Conservation (phyloP, 495 filamentous ascomycete species). For the Penicillium canescens region DNA sequence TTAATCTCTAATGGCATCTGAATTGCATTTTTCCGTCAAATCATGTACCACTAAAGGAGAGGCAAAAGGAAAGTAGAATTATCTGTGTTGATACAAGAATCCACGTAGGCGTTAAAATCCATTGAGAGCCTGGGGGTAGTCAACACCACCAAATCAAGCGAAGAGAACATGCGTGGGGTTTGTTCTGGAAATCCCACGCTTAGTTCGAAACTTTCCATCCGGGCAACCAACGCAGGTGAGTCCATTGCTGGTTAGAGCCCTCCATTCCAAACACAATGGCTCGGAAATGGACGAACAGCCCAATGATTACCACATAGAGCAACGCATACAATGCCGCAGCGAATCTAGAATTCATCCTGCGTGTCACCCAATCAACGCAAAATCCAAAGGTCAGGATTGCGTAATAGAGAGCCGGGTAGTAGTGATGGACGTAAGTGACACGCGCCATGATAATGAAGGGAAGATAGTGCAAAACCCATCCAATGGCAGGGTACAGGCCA, state of each 20-base stretch:
- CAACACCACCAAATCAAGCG: not conserved
- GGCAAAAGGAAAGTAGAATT: not conserved
- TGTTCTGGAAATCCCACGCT: slow-evolving; percentile 1
- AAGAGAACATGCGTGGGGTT: not conserved
- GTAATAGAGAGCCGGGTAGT: slow-evolving; percentile 98
- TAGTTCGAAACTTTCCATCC: slow-evolving; percentile 55
- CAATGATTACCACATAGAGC: slow-evolving; percentile 71
- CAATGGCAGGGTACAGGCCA: slow-evolving; percentile 85
- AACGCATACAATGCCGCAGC: slow-evolving; percentile 65
- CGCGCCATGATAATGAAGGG: slow-evolving; percentile 97
- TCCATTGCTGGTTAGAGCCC: slow-evolving; percentile 78
- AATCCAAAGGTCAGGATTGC: slow-evolving; percentile 90
- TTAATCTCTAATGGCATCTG: not conserved
- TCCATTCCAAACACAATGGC: slow-evolving; percentile 98
- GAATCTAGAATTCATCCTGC: slow-evolving; percentile 56
- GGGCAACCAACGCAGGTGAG: slow-evolving; percentile 88
- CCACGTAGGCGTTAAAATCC: not conserved
- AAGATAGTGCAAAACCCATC: slow-evolving; percentile 94
- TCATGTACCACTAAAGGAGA: not conserved
- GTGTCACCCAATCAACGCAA: slow-evolving; percentile 78
- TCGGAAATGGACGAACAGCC: slow-evolving; percentile 84
- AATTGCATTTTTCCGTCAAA: not conserved
- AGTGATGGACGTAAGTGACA: slow-evolving; percentile 98
- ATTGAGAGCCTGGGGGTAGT: not conserved
- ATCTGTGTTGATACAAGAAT: slow-evolving; percentile 2